Conservation (phyloP, 129 eudicot species). For the Artemisia tridentata region DNA sequence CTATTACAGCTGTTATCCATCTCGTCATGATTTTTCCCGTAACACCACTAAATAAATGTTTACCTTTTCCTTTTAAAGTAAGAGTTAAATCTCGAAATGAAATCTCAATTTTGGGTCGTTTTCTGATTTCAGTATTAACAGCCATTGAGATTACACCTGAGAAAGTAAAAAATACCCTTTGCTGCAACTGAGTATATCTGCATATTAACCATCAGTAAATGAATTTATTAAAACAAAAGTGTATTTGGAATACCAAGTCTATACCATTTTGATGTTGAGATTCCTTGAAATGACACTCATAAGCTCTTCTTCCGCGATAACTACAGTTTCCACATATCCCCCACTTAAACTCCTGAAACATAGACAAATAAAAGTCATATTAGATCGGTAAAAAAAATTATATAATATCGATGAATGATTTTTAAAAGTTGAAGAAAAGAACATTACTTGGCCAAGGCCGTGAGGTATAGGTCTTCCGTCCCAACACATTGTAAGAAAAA, state of each 20-base stretch:
- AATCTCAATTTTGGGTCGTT: conserved; percentile 74
- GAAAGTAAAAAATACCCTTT: too few relatives aligned
- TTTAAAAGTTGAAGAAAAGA: conserved; percentile 35
- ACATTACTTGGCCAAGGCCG: too few relatives aligned
- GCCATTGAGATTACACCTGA: conserved; percentile 30
- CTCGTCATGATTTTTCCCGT: conserved; percentile 84
- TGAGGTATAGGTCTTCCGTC: too few relatives aligned
- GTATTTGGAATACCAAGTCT: conserved; percentile 97
- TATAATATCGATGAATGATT: too few relatives aligned
- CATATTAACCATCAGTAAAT: not conserved
- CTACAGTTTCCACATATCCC: conserved; percentile 96
- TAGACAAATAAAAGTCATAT: not conserved
- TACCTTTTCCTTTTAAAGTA: conserved; percentile 70
- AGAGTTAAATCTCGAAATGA: conserved; percentile 69
- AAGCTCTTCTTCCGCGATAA: conserved; percentile 95
- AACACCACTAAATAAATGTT: conserved; percentile 58
- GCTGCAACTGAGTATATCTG: too few relatives aligned
- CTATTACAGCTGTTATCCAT: conserved; percentile 84
- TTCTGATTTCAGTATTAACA: conserved; percentile 42
- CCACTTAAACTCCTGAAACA: conserved; percentile 84
- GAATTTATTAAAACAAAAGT: conserved; percentile 5
- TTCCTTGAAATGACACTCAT: conserved; percentile 97
- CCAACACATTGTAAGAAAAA: too few relatives aligned
- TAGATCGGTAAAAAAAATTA: too few relatives aligned
- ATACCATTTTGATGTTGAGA: conserved; percentile 96